A percentile compares a stretch with the other conserved stretches of the same genome.
Evolutionary conservation across 306 rosid genomes (phyloP).

Genomic region (Quercus agrifolia): DNA sequence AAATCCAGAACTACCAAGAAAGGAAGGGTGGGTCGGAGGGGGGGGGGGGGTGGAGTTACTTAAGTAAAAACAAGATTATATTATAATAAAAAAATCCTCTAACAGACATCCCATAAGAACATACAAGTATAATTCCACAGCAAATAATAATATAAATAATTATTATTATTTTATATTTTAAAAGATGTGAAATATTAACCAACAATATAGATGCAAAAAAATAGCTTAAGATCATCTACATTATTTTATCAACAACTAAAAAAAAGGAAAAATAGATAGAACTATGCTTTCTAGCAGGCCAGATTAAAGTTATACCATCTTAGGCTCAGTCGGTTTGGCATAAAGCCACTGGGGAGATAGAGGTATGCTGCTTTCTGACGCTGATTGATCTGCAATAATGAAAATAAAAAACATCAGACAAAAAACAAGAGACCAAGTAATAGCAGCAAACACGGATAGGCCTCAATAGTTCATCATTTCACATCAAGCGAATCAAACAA

Average conservation of each 20-base stretch:
- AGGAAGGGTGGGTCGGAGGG: background rate
- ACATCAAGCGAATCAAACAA: background rate
- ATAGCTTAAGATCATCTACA: background rate
- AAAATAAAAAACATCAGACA: background rate
- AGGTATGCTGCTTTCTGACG: conserved; percentile 53
- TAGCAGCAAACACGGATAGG: background rate
- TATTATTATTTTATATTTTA: background rate
- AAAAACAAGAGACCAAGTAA: background rate
- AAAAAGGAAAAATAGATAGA: background rate
- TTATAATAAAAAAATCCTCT: too few species aligned
- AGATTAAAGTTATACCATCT: conserved; percentile 37
- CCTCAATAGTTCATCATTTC: background rate
- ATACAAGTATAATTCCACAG: background rate
- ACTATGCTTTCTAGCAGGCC: background rate
- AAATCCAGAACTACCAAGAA: background rate
- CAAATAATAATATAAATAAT: background rate
- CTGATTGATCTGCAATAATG: conserved; percentile 36
- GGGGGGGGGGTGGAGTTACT: too few species aligned
- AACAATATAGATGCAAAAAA: background rate
- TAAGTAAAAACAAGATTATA: too few species aligned
- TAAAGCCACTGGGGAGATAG: conserved; percentile 70
- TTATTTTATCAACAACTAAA: background rate
- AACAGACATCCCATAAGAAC: too few species aligned
- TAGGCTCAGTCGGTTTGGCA: conserved; percentile 54
- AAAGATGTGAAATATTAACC: background rate